Evolutionary conservation across 805 yeast species (phyloP).

Genomic region (Suhomyces emberorum): DNA sequence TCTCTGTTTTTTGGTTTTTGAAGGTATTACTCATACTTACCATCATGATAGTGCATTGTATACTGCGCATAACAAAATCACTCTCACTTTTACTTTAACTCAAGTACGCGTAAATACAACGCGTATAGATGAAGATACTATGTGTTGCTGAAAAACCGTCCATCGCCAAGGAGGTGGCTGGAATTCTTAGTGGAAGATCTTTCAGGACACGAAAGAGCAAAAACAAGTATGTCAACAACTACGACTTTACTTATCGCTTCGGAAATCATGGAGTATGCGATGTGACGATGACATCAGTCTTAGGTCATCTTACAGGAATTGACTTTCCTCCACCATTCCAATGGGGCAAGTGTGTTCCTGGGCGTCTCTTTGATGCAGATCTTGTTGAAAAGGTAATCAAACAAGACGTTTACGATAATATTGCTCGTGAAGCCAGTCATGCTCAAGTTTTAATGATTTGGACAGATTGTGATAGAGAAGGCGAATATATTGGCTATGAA

Average conservation of each 20-base stretch:
- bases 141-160: constrained; percentile 98
- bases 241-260: constrained; percentile 68
- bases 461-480: constrained; percentile 99
- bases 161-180: constrained; percentile 80
- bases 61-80: too few relatives aligned
- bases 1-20: neutral
- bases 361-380: constrained; percentile 70
- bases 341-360: constrained; percentile 68
- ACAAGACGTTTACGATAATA: constrained; percentile 58
- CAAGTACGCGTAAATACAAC: too few relatives aligned
- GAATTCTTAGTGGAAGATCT: constrained; percentile 72
- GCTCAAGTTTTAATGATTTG: constrained; percentile 78
- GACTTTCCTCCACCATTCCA: constrained; percentile 62
- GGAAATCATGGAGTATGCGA: constrained; percentile 61
- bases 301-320: constrained; percentile 74
- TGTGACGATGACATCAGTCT: constrained; percentile 88
- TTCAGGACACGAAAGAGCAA: constrained; percentile 45
- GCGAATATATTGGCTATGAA: constrained; percentile 89
- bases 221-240: constrained; percentile 70
- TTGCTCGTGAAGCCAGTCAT: constrained; percentile 57
- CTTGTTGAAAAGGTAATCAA: constrained; percentile 39
- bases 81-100: too few relatives aligned
- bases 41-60: too few relatives aligned
- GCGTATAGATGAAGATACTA: constrained; percentile 79
- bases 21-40: too few relatives aligned